Conservation (phyloP, 176 grass and related monocot species). For the Puccinellia tenuiflora region DNA sequence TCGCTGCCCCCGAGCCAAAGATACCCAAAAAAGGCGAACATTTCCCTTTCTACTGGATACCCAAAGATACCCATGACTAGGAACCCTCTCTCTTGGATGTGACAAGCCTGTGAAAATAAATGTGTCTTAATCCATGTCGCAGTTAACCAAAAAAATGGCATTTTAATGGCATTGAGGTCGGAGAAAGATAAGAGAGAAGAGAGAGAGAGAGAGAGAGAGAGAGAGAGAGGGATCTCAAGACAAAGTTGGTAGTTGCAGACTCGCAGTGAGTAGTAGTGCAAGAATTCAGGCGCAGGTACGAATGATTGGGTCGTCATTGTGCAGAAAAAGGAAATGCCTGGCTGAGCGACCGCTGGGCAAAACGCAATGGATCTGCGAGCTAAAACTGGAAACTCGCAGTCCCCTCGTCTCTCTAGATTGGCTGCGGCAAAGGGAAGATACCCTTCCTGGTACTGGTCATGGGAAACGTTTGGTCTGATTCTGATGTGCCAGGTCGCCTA, state of each 20-base stretch:
- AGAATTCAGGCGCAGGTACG: slow-evolving; percentile 27
- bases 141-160: slow-evolving; percentile 18
- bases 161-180: slow-evolving; percentile 15
- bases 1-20: background rate
- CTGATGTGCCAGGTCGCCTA: slow-evolving; percentile 32
- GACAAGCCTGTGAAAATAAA: slow-evolving; percentile 20
- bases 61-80: slow-evolving; percentile 4
- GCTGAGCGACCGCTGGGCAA: slow-evolving; percentile 32
- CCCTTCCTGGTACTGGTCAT: slow-evolving; percentile 24
- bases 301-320: slow-evolving; percentile 37
- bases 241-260: slow-evolving; percentile 1
- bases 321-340: slow-evolving; percentile 30
- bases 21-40: background rate
- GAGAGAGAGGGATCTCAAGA: slow-evolving; percentile 8
- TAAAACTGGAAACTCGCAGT: slow-evolving; percentile 34
- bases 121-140: background rate
- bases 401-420: slow-evolving; percentile 20
- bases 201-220: background rate
- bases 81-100: slow-evolving; percentile 22
- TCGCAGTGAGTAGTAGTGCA: background rate
- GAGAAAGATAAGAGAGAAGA: slow-evolving; percentile 2
- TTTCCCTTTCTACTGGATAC: background rate
- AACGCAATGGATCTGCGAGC: slow-evolving; percentile 37
- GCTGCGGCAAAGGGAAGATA: background rate
- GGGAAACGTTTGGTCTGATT: background rate